Evolutionary conservation across 2,329 filamentous ascomycete genomes (phyloP), one percentile per base, ranked within the genome.

Genomic region (Dothistroma pini): DNA sequence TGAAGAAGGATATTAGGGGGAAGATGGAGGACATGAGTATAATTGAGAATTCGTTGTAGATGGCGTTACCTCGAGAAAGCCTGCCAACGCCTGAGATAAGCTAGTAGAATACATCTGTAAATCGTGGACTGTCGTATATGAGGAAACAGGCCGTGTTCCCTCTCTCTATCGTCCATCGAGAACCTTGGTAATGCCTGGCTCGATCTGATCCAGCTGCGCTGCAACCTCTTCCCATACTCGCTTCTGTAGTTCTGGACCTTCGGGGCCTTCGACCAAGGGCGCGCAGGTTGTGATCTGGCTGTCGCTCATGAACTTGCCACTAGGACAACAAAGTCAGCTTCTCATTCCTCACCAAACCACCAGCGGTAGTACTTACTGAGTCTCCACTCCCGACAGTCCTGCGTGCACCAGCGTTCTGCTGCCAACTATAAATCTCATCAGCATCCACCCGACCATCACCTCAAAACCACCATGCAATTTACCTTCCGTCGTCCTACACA

Each of bases 1-100:
- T 73, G n/a, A 81, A 80, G 75, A 70, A 76, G 69, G 73, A 69
- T 48, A 77, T 82, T 47, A 67, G 68, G 58, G 71, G 71, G 51
- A 73, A 72, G 48, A 80, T 81, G 73, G 73, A 66, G 44, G 72
- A 74, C 57, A 66, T 81, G 68, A 74, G 73, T n/a, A 68, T 67
- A 57, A 71, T 80, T 66, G 79, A 81, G 68, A 72, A 70, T 32
- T 65, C 66, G 14, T 56, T 71, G 41, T 73, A 63, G 60, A 32
- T 14, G 56, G n/a, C 8, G 14, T 5, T 44, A n/a, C 8, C n/a
- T 19, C n/a, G 14, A 44, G n/a, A 44, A 16, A 19, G 14, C 14
- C 14, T 44, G 16, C 14, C 16, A 6, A 44, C 41, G 16, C 3
- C 41, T 44, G n/a, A 19, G 14, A 9, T n/a, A 19, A 44, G 41